Evolutionary conservation across 495 filamentous ascomycete species (phyloP), one percentile per base, ranked within the genome.

Genomic region (Xylaria longipes): DNA sequence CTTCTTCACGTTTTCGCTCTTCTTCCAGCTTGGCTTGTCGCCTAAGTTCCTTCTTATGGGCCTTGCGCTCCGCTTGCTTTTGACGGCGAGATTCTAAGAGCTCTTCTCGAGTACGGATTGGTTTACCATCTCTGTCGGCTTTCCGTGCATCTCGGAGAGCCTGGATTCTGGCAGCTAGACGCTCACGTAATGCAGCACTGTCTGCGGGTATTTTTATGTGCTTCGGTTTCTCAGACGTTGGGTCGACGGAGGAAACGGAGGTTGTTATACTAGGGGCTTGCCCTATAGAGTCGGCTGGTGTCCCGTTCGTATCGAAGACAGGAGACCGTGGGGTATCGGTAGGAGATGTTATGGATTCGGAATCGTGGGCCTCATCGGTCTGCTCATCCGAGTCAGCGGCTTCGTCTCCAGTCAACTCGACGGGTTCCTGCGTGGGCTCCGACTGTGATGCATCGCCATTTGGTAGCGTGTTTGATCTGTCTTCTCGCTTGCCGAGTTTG

Each of bases 51-150:
- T 97, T 94, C 83, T 97, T 98, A 79, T 94, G 92, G 46, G 90
- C 89, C 79, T 92, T 94, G 52, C 94, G 91, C 74, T 93, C 87
- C 63, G 92, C 89, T 78, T 95, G 93, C 82, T 97, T 97, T 77
- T 91, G 89, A 63, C 95, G 89, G 5, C 96, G 89, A 20, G 91
- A 86, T 80, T 98, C 97, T 74, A 99, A 91, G 2, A 99, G 87
- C 73, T 98, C 95, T 81, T 96, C 91, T 61, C 94, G 87, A 68
- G 90, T 96, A 57, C 90, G 88, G 50, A 95, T 91, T 33, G 93
- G 91, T 70, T 90, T 88, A 72, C 93, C 93, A 76, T 97, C 88
- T 17, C 91, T 93, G 73, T 95, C 92, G 29, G 94, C 94, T 76
- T 96, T 95, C 61, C 94, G 90, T 31, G 86, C 87, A 1, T 92